Evolutionary conservation across 1,284 basidiomycete species (phyloP), one percentile per base, ranked within the genome.

Genomic region (Pholiota adiposa): DNA sequence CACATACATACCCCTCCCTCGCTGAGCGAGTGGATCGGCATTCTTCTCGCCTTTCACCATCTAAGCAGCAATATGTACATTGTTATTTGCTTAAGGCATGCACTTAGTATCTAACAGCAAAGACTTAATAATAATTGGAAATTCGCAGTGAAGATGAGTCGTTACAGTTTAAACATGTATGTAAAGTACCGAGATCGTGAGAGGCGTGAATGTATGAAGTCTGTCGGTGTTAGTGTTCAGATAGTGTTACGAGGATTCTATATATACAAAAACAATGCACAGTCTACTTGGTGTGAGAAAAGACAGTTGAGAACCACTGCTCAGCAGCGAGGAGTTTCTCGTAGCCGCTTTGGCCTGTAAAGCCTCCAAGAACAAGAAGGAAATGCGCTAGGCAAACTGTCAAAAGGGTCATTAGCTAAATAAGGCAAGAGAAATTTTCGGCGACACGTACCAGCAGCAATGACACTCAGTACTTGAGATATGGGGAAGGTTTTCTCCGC

Each of bases 321-420:
- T 78, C 74, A n/a, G 78, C 44, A 6, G 72, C 68, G 58, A 79
- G 70, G 25, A 81, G 71, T 72, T 84, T 83, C 64, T 75, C 72
- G 60, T 77, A 79, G 8, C 82, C 82, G n/a, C 66, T 70, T 29
- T 77, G 67, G 2, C 82, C 83, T 1, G 80, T 83, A 59, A 84
- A 80, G 1, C 83, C 82, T 19, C 77, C 75, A n/a, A 79, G 70
- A 25, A 82, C 79, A 19, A 85, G 70, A 3, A 79, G 55, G 59
- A 85, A 83, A 64, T 84, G 84, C 11, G 80, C 80, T 12, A 85
- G 65, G 51, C 79, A 80, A 34, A 83, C 76, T 79, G 52, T 1
- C n/a, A n/a, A 57, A 51, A 23, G n/a, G 31, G 41, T 5, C 12
- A 51, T 19, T 34, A 34, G 34, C 38, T 51, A 36, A 33, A n/a